Evolutionary conservation across 371 early-diverging fungal species (phyloP), one percentile per base, ranked within the genome.

Genomic region (Cokeromyces recurvatus): DNA sequence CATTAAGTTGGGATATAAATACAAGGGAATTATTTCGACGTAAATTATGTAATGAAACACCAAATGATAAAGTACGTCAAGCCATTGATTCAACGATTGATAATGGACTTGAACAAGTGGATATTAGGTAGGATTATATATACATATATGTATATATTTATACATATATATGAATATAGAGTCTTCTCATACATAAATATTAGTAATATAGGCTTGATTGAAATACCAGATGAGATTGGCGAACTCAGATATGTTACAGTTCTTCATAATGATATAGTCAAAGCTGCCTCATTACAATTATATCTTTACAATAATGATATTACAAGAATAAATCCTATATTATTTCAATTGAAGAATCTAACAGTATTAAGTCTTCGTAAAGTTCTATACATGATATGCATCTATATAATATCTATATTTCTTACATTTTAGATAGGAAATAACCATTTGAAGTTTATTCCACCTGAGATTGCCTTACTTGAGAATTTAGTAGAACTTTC

Each of bases 401-500:
- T n/a, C n/a, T n/a, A n/a, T n/a, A n/a, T n/a, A n/a, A n/a, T n/a
- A n/a, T n/a, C n/a, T n/a, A n/a, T n/a, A n/a, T n/a, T n/a, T n/a
- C n/a, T n/a, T n/a, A n/a, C n/a, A n/a, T n/a, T n/a, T n/a, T n/a
- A n/a, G n/a, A n/a, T 17, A 79, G 80, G 81, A 27, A 64, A 73
- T 35, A 81, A 81, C 40, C 54, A 59, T 2, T 57, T 81, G 21
- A 62, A 52, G 22, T 16, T 19, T 0, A 61, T 82, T 20, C 79
- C 82, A 0, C 68, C 78, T 2, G 79, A 79, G 38, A 82, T 82
- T 41, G 77, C 70, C 4, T 49, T 72, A n/a, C 63, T 82, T 11
- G 66, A 70, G 25, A 77, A 82, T 32, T 50, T 82, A 9, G 69
- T 73, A 4, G 81, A 81, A 34, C 59, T 81, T 1, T 81, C 81